These are phyloP conservation scores for Plectosphaerella sp. DNA, from an alignment of 2,329 filamentous ascomycete species.

Conservation along the genomic window DNA sequence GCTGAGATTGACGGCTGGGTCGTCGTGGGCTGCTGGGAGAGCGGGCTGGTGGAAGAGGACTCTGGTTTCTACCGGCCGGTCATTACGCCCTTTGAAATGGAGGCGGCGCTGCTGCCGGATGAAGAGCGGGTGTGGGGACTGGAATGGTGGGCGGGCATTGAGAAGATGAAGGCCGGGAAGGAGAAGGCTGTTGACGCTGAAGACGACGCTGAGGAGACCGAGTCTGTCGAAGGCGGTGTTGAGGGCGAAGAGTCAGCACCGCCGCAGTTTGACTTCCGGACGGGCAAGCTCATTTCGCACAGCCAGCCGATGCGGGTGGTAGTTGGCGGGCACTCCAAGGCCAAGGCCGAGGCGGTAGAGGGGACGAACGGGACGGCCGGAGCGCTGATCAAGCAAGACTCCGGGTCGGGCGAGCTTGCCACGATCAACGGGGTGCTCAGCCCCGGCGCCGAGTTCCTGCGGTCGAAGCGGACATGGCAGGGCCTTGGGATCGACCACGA, in stretches of 20 bases:
- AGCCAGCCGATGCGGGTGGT: slow-evolving; percentile 67
- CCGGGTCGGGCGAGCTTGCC: slow-evolving; percentile 61
- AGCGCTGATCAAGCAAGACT: slow-evolving; percentile 57
- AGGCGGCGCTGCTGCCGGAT: slow-evolving; percentile 71
- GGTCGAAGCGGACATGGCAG: slow-evolving; percentile 82
- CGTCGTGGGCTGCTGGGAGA: slow-evolving; percentile 97
- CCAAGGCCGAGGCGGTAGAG: not conserved
- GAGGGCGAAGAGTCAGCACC: slow-evolving; percentile 70
- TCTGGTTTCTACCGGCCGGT: slow-evolving; percentile 80
- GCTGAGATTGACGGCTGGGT: slow-evolving; percentile 95
- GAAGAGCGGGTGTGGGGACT: slow-evolving; percentile 78
- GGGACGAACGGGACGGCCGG: slow-evolving; percentile 21
- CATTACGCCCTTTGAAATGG: slow-evolving; percentile 91
- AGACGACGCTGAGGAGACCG: slow-evolving; percentile 6
- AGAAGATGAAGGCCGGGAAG: slow-evolving; percentile 52
- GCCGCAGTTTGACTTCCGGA: slow-evolving; percentile 89
- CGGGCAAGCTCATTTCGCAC: slow-evolving; percentile 75
- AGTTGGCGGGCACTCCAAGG: slow-evolving; percentile 9
- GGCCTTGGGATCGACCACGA: slow-evolving; percentile 85
- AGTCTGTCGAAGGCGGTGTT: slow-evolving; percentile 37
- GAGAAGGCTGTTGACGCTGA: slow-evolving; percentile 14
- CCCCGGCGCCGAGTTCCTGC: slow-evolving; percentile 83
- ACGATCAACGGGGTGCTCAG: slow-evolving; percentile 83
- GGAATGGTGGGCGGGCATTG: slow-evolving; percentile 85
- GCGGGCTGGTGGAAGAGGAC: slow-evolving; percentile 81